Base-by-base conservation (phyloP, 768 basidiomycete genomes). In the Russula earlei region DNA sequence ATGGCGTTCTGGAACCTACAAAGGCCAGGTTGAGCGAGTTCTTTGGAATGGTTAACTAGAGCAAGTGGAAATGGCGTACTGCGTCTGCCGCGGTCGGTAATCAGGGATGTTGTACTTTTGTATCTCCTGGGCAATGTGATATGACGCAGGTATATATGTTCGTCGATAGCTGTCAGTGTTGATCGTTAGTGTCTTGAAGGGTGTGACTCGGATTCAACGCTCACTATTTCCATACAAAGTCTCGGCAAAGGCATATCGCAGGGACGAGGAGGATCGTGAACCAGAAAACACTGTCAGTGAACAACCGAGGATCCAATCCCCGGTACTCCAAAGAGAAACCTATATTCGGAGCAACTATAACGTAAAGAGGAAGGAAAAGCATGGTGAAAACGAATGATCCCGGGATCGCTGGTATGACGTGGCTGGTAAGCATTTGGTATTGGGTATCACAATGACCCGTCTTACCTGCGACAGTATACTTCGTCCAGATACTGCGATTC, bases 61-160 rank as follows among this genome's bases (percentile, higher is more conserved):
- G 25, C 60, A 20, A 24, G n/a, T 24, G 51, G 48, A 40, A 27
- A 58, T 47, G 4, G 79, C 84, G 63, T 64, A 97, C 86, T 98
- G 96, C 71, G 96, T 96, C 71, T 98, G 95, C 55, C 96, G 78
- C 3, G 96, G 96, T 40, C 96, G 78, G 68, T 98, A 99, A 65
- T 95, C 92, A 4, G 91, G 92, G 54, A 96, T 85, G 69, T 96
- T 95, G 75, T 94, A 97, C 72, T 96, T 97, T 73, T 98, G 95
- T n/a, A 99, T 79, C 67, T 99, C 96, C 67, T 98, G 95, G 0
- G 93, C 93, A 64, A 99, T 91, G 66, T 99, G 96, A 69, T 98
- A 99, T n/a, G 94, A 85, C 37, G 82, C 77, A 0, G 96, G 95
- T 61, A 72, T 73, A 71, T 96, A 96, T 25, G 95, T 93, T 62